Evolutionary conservation across 371 early-diverging fungal genomes (phyloP), one percentile per base, ranked within the genome.

Genomic region (Coemansia sp.): DNA sequence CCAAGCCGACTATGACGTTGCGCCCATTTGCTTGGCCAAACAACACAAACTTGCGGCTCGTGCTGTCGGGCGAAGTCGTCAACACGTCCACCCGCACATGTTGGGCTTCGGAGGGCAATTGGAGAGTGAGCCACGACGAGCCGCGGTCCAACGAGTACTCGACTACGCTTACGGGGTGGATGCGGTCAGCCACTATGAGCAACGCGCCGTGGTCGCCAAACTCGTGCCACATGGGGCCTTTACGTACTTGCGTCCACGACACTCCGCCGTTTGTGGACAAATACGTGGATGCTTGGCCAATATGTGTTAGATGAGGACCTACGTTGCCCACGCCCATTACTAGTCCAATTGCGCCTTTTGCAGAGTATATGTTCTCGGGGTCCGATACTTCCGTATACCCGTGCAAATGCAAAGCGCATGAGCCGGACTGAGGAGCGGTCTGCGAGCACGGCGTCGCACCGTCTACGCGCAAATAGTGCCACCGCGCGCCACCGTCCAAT

Each of bases 241-340:
- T 87, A 22, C 82, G 80, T 34, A 90, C 85, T 60, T 89, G 84
- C 1, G 42, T 69, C 93, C 93, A 94, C 0, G 87, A 83, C n/a
- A 81, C 82, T 24, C 94, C 94, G 42, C 88, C 94, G 69, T 94
- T 89, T 0, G 89, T 82, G 0, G 95, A 94, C 77, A 97, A 64
- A 78, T 85, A 97, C 60, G 92, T 91, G 76, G 92, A 85, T 24
- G 90, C 87, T 26, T 89, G 86, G 31, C 78, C 80, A 59, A 95
- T 91, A 6, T 74, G 81, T 0, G 70, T 67, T 14, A 98, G 79
- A 7, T 72, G 67, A 0, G 69, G 45, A 2, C 98, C 99, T 1
- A 93, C 93, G 69, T 92, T 97, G 27, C 97, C 98, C 3, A 96
- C 92, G 22, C 91, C 99, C 47, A 97, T 84, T 82, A 92, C 87